phyloP scores from a whole-genome alignment of 352 stramenopile species.

The Aphanomyces invadans region DNA sequence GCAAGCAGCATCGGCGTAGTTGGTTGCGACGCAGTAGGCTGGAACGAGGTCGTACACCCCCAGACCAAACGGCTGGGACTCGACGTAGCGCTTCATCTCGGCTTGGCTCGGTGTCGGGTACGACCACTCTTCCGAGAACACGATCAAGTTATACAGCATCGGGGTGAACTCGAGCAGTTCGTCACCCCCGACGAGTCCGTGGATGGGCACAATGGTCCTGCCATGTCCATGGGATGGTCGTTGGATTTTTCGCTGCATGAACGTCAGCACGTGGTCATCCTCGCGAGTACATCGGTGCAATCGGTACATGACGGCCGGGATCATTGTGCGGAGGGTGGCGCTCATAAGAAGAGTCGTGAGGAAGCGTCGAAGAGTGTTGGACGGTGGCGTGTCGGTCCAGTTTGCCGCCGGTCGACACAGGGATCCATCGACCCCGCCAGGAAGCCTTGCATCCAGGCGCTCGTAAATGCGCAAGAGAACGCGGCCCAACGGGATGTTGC shows the following conservation, averaged over 20 bases:
- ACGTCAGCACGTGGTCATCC: slow-evolving; percentile 32
- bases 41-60: slow-evolving; percentile 59
- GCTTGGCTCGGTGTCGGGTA: slow-evolving; percentile 42
- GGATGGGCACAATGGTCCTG: slow-evolving; percentile 48
- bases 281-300: slow-evolving; percentile 34
- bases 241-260: slow-evolving; percentile 32
- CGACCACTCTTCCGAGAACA: slow-evolving; percentile 74
- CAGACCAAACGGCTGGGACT: slow-evolving; percentile 48
- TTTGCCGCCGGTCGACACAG: slow-evolving; percentile 41
- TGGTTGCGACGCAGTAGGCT: slow-evolving; percentile 74
- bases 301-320: slow-evolving; percentile 53
- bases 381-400: slow-evolving; percentile 38
- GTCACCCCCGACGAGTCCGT: background rate
- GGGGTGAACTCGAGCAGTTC: slow-evolving; percentile 22
- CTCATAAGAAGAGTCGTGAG: slow-evolving; percentile 59
- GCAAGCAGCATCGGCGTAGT: slow-evolving; percentile 50
- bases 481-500: background rate
- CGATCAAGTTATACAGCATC: slow-evolving; percentile 71
- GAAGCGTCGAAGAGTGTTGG: slow-evolving; percentile 55
- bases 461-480: slow-evolving; percentile 49
- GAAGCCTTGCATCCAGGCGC: slow-evolving; percentile 37
- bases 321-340: slow-evolving; percentile 31
- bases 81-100: slow-evolving; percentile 51
- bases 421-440: slow-evolving; percentile 27
- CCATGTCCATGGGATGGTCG: slow-evolving; percentile 28